These are phyloP conservation scores for Rasamsonia emersonii DNA, from an alignment of 2,329 filamentous ascomycete species.

Conservation along the genomic window DNA sequence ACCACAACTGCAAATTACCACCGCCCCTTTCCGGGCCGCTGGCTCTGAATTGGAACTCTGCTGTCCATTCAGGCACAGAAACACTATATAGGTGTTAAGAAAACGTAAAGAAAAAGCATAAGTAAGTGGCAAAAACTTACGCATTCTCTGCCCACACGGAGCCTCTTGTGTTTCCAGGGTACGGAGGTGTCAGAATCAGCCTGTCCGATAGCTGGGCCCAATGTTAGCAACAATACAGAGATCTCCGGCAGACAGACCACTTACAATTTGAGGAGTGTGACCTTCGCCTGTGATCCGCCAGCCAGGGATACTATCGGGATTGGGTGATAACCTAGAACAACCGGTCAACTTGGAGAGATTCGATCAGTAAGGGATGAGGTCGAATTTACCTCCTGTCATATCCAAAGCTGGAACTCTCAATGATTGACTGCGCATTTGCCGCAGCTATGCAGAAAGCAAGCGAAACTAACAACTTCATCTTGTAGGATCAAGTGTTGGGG, in stretches of 20 bases:
- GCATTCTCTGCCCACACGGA: conserved; percentile 67
- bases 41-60: conserved; percentile 79
- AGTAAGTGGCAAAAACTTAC: conserved; percentile 29
- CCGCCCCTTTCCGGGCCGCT: conserved; percentile 75
- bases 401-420: conserved; percentile 71
- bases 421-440: conserved; percentile 55
- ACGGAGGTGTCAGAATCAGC: conserved; percentile 80
- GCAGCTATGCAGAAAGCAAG: conserved; percentile 40
- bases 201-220: conserved; percentile 65
- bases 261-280: conserved; percentile 46
- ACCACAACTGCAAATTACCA: conserved; percentile 93
- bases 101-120: background rate
- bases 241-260: conserved; percentile 6
- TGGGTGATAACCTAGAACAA: conserved; percentile 51
- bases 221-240: conserved; percentile 14
- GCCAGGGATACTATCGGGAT: conserved; percentile 43
- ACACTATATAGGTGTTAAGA: conserved; percentile 19
- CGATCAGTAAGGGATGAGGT: background rate
- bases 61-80: conserved; percentile 62
- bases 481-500: too few relatives aligned
- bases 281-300: conserved; percentile 49
- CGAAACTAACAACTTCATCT: conserved; percentile 34
- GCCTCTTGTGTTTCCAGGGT: conserved; percentile 75
- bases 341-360: conserved; percentile 7
- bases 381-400: conserved; percentile 49